phyloP scores from a whole-genome alignment of 768 basidiomycete genomes.

The Cystofilobasidium macerans region DNA sequence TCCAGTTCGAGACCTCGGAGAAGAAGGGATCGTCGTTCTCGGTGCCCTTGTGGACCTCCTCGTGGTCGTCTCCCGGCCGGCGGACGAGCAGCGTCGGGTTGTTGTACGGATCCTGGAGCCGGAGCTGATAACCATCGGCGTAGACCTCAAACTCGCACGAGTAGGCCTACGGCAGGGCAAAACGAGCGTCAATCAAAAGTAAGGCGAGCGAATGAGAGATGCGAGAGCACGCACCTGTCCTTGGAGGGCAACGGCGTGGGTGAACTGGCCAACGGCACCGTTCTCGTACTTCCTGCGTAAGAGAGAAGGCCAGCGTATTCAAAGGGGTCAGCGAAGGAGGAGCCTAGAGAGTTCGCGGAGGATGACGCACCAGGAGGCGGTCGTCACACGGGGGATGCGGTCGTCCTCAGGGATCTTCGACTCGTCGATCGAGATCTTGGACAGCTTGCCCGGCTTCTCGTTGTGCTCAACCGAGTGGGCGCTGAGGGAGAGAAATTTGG shows the following conservation, averaged over 20 bases:
- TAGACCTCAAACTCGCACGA: slow-evolving; percentile 89
- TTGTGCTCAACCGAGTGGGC: slow-evolving; percentile 85
- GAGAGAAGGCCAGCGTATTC: background rate
- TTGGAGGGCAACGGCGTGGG: slow-evolving; percentile 80
- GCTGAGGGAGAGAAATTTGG: slow-evolving; percentile 26
- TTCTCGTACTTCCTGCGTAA: slow-evolving; percentile 65
- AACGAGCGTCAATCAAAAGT: no score
- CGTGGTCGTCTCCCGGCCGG: slow-evolving; percentile 39
- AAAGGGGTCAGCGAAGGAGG: background rate
- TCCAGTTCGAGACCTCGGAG: slow-evolving; percentile 80
- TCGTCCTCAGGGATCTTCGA: slow-evolving; percentile 60
- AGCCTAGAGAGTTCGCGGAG: background rate
- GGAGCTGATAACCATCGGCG: slow-evolving; percentile 70
- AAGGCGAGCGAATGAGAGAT: no score
- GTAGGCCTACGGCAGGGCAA: no score
- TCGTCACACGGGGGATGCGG: slow-evolving; percentile 84
- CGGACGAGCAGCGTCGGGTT: slow-evolving; percentile 78
- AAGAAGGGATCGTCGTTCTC: slow-evolving; percentile 42
- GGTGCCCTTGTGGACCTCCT: slow-evolving; percentile 33
- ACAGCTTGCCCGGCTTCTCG: slow-evolving; percentile 74
- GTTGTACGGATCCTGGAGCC: slow-evolving; percentile 68
- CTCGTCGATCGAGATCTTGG: slow-evolving; percentile 76
- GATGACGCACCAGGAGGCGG: slow-evolving; percentile 60
- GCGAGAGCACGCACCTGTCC: no score
- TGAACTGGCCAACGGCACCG: slow-evolving; percentile 86